These are phyloP conservation scores for Saccharomycopsis vini DNA, from an alignment of 805 yeast species.

Conservation along the genomic window DNA sequence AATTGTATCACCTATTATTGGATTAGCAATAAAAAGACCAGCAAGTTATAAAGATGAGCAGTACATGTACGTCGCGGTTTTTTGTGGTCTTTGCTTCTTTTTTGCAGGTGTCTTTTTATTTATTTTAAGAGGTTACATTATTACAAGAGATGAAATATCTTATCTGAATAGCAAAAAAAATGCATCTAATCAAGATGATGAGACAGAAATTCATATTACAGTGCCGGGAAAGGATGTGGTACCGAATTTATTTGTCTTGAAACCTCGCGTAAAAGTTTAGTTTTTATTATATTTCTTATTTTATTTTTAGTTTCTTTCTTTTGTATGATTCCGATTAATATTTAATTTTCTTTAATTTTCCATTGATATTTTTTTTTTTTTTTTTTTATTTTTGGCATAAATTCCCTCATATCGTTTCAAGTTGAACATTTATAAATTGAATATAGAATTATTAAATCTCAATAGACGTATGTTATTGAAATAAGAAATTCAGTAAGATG, in stretches of 20 bases:
- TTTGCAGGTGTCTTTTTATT: constrained; percentile 36
- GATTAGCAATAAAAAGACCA: constrained; percentile 37
- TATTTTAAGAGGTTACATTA: constrained; percentile 45
- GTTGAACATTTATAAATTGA: too few species aligned
- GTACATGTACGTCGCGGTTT: constrained; percentile 46
- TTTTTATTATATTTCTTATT: too few species aligned
- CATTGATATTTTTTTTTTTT: too few species aligned
- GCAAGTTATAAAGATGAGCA: constrained; percentile 20
- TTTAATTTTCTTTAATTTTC: too few species aligned
- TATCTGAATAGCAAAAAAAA: too few species aligned
- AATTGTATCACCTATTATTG: constrained; percentile 53
- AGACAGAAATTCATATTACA: constrained; percentile 12
- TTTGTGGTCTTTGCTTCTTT: constrained; percentile 48
- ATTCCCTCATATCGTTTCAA: too few species aligned
- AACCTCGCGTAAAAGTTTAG: neutral
- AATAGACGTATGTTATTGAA: too few species aligned
- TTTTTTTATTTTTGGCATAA: too few species aligned
- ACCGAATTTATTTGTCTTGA: neutral
- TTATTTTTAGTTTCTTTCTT: too few species aligned
- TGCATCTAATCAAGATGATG: neutral
- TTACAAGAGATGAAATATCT: constrained; percentile 39
- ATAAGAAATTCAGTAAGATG: too few species aligned
- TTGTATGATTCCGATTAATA: too few species aligned
- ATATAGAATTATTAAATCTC: too few species aligned
- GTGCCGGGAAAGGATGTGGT: neutral